phyloP scores from a whole-genome alignment of 1,284 basidiomycete species.

The Ceratobasidium papillatum region DNA sequence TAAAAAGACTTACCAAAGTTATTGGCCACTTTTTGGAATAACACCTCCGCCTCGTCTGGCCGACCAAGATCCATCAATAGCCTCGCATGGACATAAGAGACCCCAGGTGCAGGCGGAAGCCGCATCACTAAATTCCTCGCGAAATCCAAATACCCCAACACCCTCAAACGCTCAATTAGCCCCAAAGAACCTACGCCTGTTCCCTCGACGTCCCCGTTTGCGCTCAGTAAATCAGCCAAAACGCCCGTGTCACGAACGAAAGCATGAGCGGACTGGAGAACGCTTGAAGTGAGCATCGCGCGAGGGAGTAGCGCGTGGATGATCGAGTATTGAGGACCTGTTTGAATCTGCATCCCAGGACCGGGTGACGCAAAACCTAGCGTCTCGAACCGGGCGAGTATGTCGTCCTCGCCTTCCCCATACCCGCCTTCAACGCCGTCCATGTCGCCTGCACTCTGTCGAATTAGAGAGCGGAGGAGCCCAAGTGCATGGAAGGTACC shows the following conservation, averaged over 20 bases:
- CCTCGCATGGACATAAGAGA: constrained; percentile 75
- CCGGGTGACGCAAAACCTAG: constrained; percentile 35
- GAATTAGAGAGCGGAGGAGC: constrained; percentile 67
- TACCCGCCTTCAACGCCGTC: constrained; percentile 41
- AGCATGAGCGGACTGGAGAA: constrained; percentile 61
- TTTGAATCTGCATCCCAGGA: constrained; percentile 50
- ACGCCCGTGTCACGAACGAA: constrained; percentile 72
- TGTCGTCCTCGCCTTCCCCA: constrained; percentile 36
- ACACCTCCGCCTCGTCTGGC: constrained; percentile 73
- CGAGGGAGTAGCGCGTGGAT: constrained; percentile 72
- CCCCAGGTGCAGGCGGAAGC: constrained; percentile 78
- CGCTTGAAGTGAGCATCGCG: constrained; percentile 54
- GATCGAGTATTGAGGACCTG: constrained; percentile 70
- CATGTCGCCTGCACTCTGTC: constrained; percentile 64
- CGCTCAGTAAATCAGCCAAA: constrained; percentile 61
- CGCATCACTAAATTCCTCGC: constrained; percentile 73
- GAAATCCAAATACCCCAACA: constrained; percentile 69
- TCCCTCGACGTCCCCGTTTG: constrained; percentile 45
- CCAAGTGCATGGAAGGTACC: constrained; percentile 78
- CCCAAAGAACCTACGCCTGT: constrained; percentile 63
- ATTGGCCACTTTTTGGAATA: constrained; percentile 79
- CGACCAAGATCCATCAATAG: constrained; percentile 75
- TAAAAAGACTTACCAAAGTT: constrained; percentile 69
- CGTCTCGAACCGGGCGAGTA: constrained; percentile 32
- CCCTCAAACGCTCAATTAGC: constrained; percentile 74